Evolutionary conservation across 2,329 filamentous ascomycete species (phyloP).

Genomic region (Arthrinium phaeospermum): DNA sequence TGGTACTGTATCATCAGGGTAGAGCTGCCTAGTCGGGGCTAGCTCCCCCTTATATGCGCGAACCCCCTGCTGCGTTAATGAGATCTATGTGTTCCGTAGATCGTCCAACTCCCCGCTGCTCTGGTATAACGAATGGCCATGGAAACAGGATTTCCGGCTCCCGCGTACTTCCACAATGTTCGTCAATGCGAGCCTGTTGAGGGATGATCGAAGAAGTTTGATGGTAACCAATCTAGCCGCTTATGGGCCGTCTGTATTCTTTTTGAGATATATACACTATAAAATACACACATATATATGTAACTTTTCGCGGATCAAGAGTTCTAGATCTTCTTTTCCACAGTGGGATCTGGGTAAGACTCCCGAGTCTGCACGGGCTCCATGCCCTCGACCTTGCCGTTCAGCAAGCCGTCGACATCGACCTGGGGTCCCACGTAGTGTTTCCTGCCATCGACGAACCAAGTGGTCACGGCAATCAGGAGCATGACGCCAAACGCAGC

Average conservation of each 20-base stretch:
- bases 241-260: background rate
- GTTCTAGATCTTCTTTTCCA: background rate
- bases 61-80: background rate
- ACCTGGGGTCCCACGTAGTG: conserved; percentile 48
- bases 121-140: background rate
- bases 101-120: background rate
- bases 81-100: background rate
- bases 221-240: background rate
- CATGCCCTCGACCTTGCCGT: conserved; percentile 31
- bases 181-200: no score
- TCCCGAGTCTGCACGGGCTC: conserved; percentile 23
- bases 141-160: background rate
- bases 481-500: conserved; percentile 56
- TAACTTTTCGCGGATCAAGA: background rate
- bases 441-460: conserved; percentile 56
- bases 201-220: background rate
- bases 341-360: background rate
- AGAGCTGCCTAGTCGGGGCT: background rate
- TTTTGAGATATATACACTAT: background rate
- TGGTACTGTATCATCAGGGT: no score
- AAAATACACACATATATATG: background rate
- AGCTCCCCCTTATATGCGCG: background rate
- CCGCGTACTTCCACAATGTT: background rate
- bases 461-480: conserved; percentile 49
- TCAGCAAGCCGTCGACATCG: conserved; percentile 33